Evolutionary conservation across 176 grass and related monocot genomes (phyloP).

Genomic region (Bolboschoenus planiculmis): DNA sequence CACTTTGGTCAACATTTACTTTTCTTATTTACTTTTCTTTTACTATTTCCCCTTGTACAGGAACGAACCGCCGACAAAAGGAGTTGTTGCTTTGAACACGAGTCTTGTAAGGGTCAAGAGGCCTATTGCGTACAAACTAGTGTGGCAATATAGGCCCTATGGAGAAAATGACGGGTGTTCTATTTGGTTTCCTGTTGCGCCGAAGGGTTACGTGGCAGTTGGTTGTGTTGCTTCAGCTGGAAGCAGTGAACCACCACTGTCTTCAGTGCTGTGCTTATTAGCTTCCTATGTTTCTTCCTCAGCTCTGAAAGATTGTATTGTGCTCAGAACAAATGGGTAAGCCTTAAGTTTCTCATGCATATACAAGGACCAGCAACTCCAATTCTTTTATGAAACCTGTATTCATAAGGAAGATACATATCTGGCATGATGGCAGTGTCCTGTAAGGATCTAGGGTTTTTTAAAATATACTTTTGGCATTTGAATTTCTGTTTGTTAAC

Average conservation of each 20-base stretch:
- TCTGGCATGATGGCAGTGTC: not conserved
- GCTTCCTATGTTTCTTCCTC: conserved; percentile 71
- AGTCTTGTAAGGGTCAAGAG: conserved; percentile 85
- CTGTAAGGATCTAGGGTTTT: not conserved
- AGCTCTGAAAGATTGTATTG: conserved; percentile 71
- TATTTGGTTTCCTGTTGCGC: conserved; percentile 94
- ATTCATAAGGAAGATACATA: not conserved
- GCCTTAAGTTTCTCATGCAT: not conserved
- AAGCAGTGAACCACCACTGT: conserved; percentile 64
- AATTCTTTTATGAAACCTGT: not conserved
- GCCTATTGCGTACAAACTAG: conserved; percentile 80
- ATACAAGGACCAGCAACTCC: not conserved
- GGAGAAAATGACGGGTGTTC: conserved; percentile 34
- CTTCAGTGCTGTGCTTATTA: conserved; percentile 68
- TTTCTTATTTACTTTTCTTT: not conserved
- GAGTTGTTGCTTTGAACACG: conserved; percentile 93
- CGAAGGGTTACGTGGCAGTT: conserved; percentile 66
- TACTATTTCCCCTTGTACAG: conserved; percentile 29
- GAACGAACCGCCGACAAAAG: conserved; percentile 78
- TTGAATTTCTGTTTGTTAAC: conserved; percentile 16
- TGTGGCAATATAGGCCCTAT: conserved; percentile 49
- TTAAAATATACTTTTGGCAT: not conserved
- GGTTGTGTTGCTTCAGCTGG: conserved; percentile 90
- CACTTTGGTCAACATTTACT: conserved; percentile 21
- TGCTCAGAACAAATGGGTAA: conserved; percentile 40